A percentile compares a stretch with the other conserved stretches of the same genome.
phyloP scores from a whole-genome alignment of 768 basidiomycete species.

The Phlebiopsis flavidoalba region DNA sequence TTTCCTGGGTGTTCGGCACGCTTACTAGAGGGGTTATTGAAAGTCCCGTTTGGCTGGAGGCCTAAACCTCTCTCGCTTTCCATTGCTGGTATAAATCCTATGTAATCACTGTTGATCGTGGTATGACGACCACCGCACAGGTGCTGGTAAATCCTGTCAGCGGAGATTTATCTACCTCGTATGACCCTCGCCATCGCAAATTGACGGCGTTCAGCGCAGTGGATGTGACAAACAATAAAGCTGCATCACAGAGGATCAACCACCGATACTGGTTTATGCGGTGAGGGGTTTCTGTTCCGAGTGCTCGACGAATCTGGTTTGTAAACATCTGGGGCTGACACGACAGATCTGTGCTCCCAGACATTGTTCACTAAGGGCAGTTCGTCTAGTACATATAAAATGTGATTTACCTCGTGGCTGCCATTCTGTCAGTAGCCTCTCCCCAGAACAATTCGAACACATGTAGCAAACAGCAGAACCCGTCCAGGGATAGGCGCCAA shows the following conservation, averaged over 20 bases:
- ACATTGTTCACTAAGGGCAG: not conserved
- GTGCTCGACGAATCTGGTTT: not conserved
- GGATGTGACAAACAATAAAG: not conserved
- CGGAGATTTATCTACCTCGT: not conserved
- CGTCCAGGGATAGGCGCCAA: not conserved
- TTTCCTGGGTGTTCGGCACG: not conserved
- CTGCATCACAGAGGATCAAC: not conserved
- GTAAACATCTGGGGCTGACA: not conserved
- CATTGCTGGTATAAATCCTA: not conserved
- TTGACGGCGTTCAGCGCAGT: not conserved
- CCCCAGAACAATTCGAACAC: no score
- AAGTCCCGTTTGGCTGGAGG: no score
- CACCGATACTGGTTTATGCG: not conserved
- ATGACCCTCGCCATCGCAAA: not conserved
- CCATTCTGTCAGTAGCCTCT: not conserved
- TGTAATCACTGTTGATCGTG: not conserved
- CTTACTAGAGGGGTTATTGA: not conserved
- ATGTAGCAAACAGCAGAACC: not conserved
- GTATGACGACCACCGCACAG: not conserved
- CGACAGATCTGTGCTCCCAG: not conserved
- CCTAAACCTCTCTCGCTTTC: not conserved
- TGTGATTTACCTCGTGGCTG: not conserved
- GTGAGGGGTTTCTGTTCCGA: not conserved
- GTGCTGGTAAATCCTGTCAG: not conserved
- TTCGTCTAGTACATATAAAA: not conserved